Percentiles rank a stretch among this genome's conserved stretches.
These are phyloP conservation scores for Erythrophleum fordii DNA, from an alignment of 306 rosid species.

Conservation along the genomic window DNA sequence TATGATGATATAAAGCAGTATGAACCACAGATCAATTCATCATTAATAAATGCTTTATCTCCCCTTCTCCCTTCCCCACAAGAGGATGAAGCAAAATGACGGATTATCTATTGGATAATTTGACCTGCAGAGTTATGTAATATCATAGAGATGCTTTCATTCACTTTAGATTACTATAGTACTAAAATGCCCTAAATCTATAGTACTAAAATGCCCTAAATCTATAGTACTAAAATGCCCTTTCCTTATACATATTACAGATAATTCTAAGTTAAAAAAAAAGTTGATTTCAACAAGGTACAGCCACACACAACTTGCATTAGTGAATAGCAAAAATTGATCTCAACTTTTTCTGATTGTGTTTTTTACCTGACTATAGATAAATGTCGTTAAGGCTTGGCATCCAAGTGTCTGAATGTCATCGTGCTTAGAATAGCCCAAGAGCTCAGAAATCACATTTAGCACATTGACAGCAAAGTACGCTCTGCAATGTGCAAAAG, in stretches of 20 bases:
- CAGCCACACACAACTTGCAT: conserved; percentile 15
- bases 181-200: neutral
- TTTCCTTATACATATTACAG: conserved; percentile 9
- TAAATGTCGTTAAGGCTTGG: conserved; percentile 81
- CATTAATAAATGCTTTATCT: neutral
- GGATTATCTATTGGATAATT: neutral
- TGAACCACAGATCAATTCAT: neutral
- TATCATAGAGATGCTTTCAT: neutral
- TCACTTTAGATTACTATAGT: neutral
- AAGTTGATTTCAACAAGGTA: neutral
- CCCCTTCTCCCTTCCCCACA: neutral
- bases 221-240: neutral
- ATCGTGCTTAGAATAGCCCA: conserved; percentile 79
- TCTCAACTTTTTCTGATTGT: neutral
- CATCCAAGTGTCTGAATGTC: conserved; percentile 76
- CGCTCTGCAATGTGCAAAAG: conserved; percentile 61
- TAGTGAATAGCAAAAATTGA: conserved; percentile 6
- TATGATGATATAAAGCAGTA: conserved; percentile 2
- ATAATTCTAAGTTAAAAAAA: neutral
- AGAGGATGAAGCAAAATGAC: neutral
- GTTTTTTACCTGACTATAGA: conserved; percentile 75
- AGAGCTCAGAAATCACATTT: conserved; percentile 74
- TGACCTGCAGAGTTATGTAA: neutral
- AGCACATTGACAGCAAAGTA: conserved; percentile 84
- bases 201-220: neutral